Evolutionary conservation across 169 alveolate species (phyloP).

Genomic region (Miamiensis avidus): DNA sequence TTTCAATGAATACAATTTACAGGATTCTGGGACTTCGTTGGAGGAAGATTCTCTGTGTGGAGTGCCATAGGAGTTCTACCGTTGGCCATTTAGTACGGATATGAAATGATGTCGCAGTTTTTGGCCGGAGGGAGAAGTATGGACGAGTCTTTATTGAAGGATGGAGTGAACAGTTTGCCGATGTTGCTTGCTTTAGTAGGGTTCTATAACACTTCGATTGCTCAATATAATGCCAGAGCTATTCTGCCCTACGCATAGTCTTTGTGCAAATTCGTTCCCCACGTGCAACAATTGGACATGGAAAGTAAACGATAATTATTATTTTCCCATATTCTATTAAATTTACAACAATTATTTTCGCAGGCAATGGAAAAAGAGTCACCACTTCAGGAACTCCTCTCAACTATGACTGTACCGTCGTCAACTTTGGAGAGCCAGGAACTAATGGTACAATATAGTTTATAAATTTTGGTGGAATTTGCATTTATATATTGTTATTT

Average conservation of each 20-base stretch:
- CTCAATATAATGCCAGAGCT: slow-evolving; percentile 92
- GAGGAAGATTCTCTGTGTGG: slow-evolving; percentile 98
- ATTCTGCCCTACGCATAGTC: slow-evolving; percentile 98
- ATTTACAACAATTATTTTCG: slow-evolving; percentile 68
- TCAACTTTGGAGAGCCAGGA: slow-evolving; percentile 99
- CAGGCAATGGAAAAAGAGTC: slow-evolving; percentile 70
- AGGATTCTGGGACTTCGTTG: slow-evolving; percentile 99
- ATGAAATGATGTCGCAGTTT: slow-evolving; percentile 83
- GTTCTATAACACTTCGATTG: slow-evolving; percentile 92
- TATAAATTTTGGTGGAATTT: neutral
- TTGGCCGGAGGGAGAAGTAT: slow-evolving; percentile 59
- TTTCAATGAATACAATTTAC: no score
- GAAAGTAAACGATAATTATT: slow-evolving; percentile 77
- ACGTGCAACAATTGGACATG: slow-evolving; percentile 97
- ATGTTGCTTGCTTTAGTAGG: slow-evolving; percentile 94
- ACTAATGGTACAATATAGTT: slow-evolving; percentile 93
- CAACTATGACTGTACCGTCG: slow-evolving; percentile 92
- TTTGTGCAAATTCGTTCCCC: slow-evolving; percentile 93
- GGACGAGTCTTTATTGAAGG: slow-evolving; percentile 28
- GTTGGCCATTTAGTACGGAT: slow-evolving; percentile 92
- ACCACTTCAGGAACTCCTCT: slow-evolving; percentile 42
- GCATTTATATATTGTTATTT: neutral
- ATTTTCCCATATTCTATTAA: slow-evolving; percentile 23
- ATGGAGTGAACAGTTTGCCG: slow-evolving; percentile 75
- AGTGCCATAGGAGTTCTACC: slow-evolving; percentile 99